Evolutionary conservation across 768 basidiomycete genomes (phyloP).

Genomic region (Chalciporus chontae): DNA sequence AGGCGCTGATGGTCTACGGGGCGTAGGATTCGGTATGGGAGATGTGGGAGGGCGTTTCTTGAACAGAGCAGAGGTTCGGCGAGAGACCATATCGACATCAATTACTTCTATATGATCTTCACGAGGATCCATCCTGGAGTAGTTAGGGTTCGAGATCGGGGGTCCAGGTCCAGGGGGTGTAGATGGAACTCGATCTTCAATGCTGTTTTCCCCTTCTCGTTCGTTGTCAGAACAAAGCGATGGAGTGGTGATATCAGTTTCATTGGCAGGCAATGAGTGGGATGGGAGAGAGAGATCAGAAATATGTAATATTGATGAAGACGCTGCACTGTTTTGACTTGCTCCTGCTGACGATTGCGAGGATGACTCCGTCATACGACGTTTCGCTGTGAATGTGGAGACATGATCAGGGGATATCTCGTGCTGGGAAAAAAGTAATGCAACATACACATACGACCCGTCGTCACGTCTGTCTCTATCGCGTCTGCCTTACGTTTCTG

Average conservation of each 20-base stretch:
- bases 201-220: slow-evolving; percentile 40
- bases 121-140: background rate
- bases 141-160: slow-evolving; percentile 1
- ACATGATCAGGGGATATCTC: slow-evolving; percentile 1
- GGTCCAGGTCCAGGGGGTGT: slow-evolving; percentile 46
- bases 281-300: slow-evolving; percentile 19
- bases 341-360: slow-evolving; percentile 27
- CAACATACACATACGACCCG: slow-evolving; percentile 33
- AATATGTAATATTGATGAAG: slow-evolving; percentile 25
- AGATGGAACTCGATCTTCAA: slow-evolving; percentile 45
- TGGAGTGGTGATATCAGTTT: slow-evolving; percentile 52
- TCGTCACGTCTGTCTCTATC: slow-evolving; percentile 22
- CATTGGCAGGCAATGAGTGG: slow-evolving; percentile 32
- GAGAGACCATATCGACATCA: slow-evolving; percentile 36
- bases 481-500: slow-evolving; percentile 33
- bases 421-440: background rate
- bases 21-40: slow-evolving; percentile 52
- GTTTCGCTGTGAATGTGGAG: slow-evolving; percentile 34
- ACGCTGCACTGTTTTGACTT: background rate
- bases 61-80: slow-evolving; percentile 40
- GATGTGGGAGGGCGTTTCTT: slow-evolving; percentile 61
- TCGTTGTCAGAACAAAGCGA: slow-evolving; percentile 76
- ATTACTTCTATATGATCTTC: slow-evolving; percentile 28
- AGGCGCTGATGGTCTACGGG: slow-evolving; percentile 57
- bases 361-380: slow-evolving; percentile 31